phyloP scores from a whole-genome alignment of 352 stramenopile genomes.

The Globisporangium polare region DNA sequence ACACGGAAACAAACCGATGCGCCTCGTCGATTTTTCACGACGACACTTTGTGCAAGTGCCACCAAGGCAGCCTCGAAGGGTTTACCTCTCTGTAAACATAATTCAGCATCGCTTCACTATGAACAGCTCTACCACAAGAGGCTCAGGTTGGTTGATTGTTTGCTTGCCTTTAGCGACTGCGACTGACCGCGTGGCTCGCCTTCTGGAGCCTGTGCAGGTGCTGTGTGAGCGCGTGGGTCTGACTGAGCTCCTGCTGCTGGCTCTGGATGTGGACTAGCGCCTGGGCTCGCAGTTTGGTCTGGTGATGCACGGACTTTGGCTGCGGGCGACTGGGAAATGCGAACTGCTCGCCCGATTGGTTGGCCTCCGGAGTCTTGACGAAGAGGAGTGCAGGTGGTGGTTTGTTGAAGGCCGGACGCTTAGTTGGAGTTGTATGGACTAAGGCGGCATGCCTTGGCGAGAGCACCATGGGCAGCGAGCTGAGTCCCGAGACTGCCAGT shows the following conservation, averaged over 20 bases:
- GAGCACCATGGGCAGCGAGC: slow-evolving; percentile 5
- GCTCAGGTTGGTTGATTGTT: slow-evolving; percentile 15
- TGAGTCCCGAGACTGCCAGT: background rate
- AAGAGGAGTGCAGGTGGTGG: background rate
- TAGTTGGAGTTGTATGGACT: background rate
- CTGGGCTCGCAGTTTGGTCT: slow-evolving; percentile 25
- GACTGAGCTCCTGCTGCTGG: slow-evolving; percentile 6
- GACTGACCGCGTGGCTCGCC: slow-evolving; percentile 9
- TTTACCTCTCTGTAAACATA: slow-evolving; percentile 11
- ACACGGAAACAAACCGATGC: too few species aligned
- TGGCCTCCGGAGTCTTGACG: background rate
- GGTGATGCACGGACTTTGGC: slow-evolving; percentile 7
- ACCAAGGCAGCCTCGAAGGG: slow-evolving; percentile 19
- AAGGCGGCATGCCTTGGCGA: background rate
- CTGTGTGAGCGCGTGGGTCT: slow-evolving; percentile 18
- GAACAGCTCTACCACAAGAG: background rate
- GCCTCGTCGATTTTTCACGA: too few species aligned
- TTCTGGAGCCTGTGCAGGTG: slow-evolving; percentile 25
- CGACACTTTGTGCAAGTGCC: too few species aligned
- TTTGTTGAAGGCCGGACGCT: background rate
- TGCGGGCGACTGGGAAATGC: background rate
- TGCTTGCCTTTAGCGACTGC: slow-evolving; percentile 27
- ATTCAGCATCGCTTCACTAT: slow-evolving; percentile 10
- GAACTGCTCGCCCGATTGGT: slow-evolving; percentile 8
- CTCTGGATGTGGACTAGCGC: slow-evolving; percentile 18